Conservation (phyloP, 1,284 basidiomycete species). For the Trametes versicolor region DNA sequence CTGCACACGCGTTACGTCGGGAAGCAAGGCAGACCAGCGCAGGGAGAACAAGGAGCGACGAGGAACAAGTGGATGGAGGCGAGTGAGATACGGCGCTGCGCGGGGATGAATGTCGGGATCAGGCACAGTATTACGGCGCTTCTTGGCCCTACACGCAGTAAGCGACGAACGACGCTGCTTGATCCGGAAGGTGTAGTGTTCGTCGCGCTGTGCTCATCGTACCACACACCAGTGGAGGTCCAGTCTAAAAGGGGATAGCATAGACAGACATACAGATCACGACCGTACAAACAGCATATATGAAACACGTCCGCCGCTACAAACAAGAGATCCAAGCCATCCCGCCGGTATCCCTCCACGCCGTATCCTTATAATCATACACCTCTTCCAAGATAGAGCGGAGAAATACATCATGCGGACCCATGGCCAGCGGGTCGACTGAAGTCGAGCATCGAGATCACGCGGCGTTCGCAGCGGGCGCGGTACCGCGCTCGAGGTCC, state of each 20-base stretch:
- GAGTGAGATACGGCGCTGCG: neutral
- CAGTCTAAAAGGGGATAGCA: neutral
- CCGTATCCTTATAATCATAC: conserved; percentile 14
- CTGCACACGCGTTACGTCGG: neutral
- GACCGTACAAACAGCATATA: conserved; percentile 13
- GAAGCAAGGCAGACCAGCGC: neutral
- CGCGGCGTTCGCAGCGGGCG: conserved; percentile 29
- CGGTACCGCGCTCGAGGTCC: conserved; percentile 49
- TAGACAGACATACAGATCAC: conserved; percentile 1
- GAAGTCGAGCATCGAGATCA: conserved; percentile 1
- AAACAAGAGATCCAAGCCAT: neutral
- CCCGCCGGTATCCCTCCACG: conserved; percentile 1
- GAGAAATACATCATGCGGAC: conserved; percentile 4
- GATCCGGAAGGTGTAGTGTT: conserved; percentile 27
- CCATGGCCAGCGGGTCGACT: neutral
- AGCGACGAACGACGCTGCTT: conserved; percentile 25
- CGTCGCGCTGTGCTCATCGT: neutral
- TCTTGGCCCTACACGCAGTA: conserved; percentile 1
- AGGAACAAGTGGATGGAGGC: neutral
- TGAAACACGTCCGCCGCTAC: conserved; percentile 7
- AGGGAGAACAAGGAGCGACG: neutral
- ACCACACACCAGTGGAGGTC: neutral
- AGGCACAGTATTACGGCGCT: conserved; percentile 11
- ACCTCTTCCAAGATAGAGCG: conserved; percentile 1
- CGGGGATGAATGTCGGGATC: neutral